Conservation (phyloP, 257 asterid genomes). For the Ballota nigra region DNA sequence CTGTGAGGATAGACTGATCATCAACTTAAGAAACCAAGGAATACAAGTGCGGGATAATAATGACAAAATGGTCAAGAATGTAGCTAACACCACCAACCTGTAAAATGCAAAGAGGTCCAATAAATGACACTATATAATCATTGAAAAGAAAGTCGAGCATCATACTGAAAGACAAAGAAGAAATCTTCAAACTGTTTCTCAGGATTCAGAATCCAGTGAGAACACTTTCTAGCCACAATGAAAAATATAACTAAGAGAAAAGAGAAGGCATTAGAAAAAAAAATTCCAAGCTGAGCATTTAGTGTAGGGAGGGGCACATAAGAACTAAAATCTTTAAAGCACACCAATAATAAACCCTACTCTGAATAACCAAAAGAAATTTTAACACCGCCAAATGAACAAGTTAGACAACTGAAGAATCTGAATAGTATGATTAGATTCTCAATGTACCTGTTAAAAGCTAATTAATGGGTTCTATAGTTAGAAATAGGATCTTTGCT, state of each 20-base stretch:
- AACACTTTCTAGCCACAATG: background rate
- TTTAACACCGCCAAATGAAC: background rate
- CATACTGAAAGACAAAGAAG: conserved; percentile 2
- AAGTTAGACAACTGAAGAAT: background rate
- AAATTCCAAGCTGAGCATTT: background rate
- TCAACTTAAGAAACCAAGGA: conserved; percentile 77
- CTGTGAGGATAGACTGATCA: conserved; percentile 80
- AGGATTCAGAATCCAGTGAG: conserved; percentile 16
- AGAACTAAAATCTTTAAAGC: conserved; percentile 17
- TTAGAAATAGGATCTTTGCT: background rate
- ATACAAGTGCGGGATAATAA: conserved; percentile 58
- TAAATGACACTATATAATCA: conserved; percentile 16
- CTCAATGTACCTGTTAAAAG: background rate
- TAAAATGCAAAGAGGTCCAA: conserved; percentile 24
- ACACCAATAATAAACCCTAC: background rate
- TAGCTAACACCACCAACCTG: conserved; percentile 60
- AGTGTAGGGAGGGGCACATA: conserved; percentile 3
- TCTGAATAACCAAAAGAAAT: background rate
- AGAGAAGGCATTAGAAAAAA: background rate
- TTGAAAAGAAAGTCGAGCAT: conserved; percentile 17
- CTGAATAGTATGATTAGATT: background rate
- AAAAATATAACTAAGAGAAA: background rate
- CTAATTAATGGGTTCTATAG: background rate
- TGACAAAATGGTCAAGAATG: conserved; percentile 53
- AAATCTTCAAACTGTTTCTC: conserved; percentile 7